A percentile compares a stretch with the other conserved stretches of the same genome.
phyloP scores from a whole-genome alignment of 495 filamentous ascomycete genomes.

The Monascus purpureus region DNA sequence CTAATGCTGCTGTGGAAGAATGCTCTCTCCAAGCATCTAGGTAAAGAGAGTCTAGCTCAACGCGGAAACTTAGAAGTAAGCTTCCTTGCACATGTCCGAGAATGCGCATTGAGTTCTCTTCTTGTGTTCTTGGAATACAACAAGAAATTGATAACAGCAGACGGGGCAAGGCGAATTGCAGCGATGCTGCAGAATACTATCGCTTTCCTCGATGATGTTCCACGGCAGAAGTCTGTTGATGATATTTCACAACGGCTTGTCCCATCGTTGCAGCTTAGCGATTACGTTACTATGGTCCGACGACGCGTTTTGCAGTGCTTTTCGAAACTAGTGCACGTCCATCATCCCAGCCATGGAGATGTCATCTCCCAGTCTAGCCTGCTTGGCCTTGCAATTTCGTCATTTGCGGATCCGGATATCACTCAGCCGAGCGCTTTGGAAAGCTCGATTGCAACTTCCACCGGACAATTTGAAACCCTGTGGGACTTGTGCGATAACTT shows the following conservation, averaged over 20 bases:
- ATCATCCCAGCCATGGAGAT: constrained; percentile 66
- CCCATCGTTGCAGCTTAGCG: constrained; percentile 77
- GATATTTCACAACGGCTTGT: constrained; percentile 76
- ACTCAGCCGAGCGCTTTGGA: constrained; percentile 74
- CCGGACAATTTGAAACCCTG: constrained; percentile 75
- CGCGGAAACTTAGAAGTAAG: constrained; percentile 74
- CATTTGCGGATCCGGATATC: constrained; percentile 87
- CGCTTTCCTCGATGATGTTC: constrained; percentile 70
- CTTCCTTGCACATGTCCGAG: constrained; percentile 86
- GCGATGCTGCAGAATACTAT: constrained; percentile 93
- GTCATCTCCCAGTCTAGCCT: constrained; percentile 83
- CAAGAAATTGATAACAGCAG: constrained; percentile 75
- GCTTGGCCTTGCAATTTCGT: constrained; percentile 77
- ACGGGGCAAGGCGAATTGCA: constrained; percentile 87
- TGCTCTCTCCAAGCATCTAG: constrained; percentile 82
- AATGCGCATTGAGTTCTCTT: constrained; percentile 86
- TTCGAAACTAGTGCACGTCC: constrained; percentile 74
- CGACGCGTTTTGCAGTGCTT: constrained; percentile 91
- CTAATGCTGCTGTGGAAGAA: constrained; percentile 96
- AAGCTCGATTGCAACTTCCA: constrained; percentile 83
- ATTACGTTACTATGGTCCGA: constrained; percentile 86
- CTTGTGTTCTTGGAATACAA: constrained; percentile 92
- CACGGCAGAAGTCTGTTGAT: constrained; percentile 72
- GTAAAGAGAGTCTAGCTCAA: constrained; percentile 74
- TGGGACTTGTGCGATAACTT: constrained; percentile 95